Base-by-base conservation (phyloP, 257 asterid genomes). In the Apocynum venetum region DNA sequence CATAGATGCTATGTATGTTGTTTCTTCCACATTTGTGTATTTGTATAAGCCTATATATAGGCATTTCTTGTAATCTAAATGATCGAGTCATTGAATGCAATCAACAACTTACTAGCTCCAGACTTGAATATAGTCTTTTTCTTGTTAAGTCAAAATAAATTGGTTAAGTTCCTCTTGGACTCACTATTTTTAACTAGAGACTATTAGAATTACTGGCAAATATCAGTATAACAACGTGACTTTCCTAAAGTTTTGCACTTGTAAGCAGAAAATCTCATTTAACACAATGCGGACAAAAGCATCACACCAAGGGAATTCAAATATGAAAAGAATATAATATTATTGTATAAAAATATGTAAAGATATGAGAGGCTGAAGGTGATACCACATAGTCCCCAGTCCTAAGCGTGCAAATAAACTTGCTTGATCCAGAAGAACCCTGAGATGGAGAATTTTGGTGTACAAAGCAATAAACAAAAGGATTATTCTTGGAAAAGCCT, bases 361-460 rank as follows among this genome's bases (percentile, higher is more conserved):
- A 72, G 6, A 53, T 38, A 53, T 59, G 74, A 59, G 77, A 82
- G 9, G 44, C 49, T 15, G 6, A 80, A 74, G 78, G 56, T 73
- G 83, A 74, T 88, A 94, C 98, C 97, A 94, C 98, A 79, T 94
- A 92, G 82, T 94, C 98, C 70, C 98, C 98, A 71, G 44, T 88
- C 81, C 80, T 87, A 79, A 92, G 88, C 35, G 74, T 80, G 77
- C 84, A 74, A 78, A 81, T 87, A 53, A 89, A 82, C 75, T 74
- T 80, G 61, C 55, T 82, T 51, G 59, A 64, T 52, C 77, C 84
- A 56, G 84, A 82, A 81, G 89, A 82, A 61, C 71, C 84, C 77
- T 80, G 78, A 77, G 78, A 79, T 71, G 85, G 81, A 67, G 76
- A 76, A 82, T 80, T 84, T 81, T 43, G 93, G 65, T 63, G 89